phyloP scores from a whole-genome alignment of 768 basidiomycete genomes.

The Albatrellus ellisii region DNA sequence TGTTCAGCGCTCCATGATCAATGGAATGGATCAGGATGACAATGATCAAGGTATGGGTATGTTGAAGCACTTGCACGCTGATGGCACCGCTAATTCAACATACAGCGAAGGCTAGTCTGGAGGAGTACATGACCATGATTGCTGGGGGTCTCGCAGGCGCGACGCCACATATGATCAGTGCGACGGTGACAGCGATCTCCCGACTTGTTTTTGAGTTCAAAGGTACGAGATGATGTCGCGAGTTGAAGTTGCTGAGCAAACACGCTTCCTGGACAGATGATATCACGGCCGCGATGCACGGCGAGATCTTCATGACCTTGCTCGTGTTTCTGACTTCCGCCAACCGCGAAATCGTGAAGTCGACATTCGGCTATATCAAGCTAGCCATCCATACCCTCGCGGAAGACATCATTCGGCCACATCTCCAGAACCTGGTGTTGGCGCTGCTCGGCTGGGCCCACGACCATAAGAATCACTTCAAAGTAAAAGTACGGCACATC shows the following conservation, averaged over 20 bases:
- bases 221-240: conserved; percentile 31
- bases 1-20: conserved; percentile 45
- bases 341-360: conserved; percentile 97
- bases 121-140: conserved; percentile 95
- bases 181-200: conserved; percentile 88
- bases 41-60: conserved; percentile 19
- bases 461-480: conserved; percentile 99
- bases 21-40: conserved; percentile 71
- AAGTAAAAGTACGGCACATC: conserved; percentile 90
- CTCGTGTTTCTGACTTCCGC: conserved; percentile 85
- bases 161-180: conserved; percentile 96
- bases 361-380: conserved; percentile 89
- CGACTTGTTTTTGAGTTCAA: conserved; percentile 94
- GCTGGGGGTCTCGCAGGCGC: conserved; percentile 89
- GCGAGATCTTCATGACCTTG: conserved; percentile 76
- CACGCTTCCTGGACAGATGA: conserved; percentile 30
- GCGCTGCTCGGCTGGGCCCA: conserved; percentile 86
- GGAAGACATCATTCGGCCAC: conserved; percentile 54
- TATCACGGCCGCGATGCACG: conserved; percentile 58
- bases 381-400: conserved; percentile 83
- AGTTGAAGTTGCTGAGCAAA: background rate
- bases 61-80: too few relatives aligned
- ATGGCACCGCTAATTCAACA: too few relatives aligned
- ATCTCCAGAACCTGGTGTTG: conserved; percentile 68
- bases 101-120: conserved; percentile 56